Base-by-base conservation (phyloP, 192 early-diverging fungal genomes). In the Helicostylum pulchrum region DNA sequence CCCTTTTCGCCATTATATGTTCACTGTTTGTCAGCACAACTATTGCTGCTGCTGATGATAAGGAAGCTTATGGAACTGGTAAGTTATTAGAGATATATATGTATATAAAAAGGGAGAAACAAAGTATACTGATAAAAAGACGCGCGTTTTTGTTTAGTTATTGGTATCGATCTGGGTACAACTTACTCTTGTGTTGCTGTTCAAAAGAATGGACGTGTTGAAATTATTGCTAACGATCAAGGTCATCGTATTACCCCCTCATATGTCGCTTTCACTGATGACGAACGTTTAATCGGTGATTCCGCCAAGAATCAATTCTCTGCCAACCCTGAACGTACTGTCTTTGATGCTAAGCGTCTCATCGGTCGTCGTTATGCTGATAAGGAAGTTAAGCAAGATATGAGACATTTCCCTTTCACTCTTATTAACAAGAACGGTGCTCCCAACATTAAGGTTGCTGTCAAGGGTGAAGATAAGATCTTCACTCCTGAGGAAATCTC, bases 401-500 rank as follows among this genome's bases (percentile, higher is more conserved):
- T 94, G 82, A 93, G 93, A 85, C 88, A 92, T 82, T 94, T 85
- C 84, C 92, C 94, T 32, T 94, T 94, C 87, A 88, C 84, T 74
- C 78, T 96, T 26, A 67, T 88, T 52, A 77, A 78, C 80, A 88
- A 90, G 79, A 80, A 84, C 62, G 82, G 84, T 66, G 88, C 87
- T 76, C 94, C 94, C 59, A 69, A 75, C 68, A 87, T 96, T 73
- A 71, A 87, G 64, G 89, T 94, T 49, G 65, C 76, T 59, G 78
- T 91, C 66, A 96, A 96, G 88, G 87, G 86, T 64, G 83, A 90
- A 62, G 76, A 80, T 61, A 93, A 92, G 84, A 68, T 75, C 19
- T 93, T 94, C 68, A 83, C 90, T 56, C 90, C 94, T 63, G 94
- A 96, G 77, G 94, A 97, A 80, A 89, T 98, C 78, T 98, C 94